A percentile compares a stretch with the other conserved stretches of the same genome.
Evolutionary conservation across 345 rosid species (phyloP).

Genomic region (Viola odorata): DNA sequence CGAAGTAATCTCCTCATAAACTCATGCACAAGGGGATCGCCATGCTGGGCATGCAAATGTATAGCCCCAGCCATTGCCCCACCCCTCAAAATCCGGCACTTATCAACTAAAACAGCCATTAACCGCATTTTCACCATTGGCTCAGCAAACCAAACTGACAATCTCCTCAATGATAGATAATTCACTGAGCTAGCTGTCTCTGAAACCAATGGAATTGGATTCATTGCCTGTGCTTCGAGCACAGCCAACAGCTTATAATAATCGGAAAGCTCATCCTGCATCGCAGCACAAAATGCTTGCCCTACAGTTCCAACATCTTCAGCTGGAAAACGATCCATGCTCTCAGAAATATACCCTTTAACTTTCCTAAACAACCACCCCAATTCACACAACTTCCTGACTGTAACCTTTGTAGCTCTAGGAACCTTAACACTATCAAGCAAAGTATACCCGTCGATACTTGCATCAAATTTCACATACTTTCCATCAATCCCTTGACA

Average conservation of each 20-base stretch:
- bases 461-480: slow-evolving; percentile 56
- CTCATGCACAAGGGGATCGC: slow-evolving; percentile 81
- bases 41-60: slow-evolving; percentile 94
- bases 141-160: slow-evolving; percentile 89
- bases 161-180: slow-evolving; percentile 81
- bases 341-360: slow-evolving; percentile 59
- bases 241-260: slow-evolving; percentile 88
- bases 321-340: slow-evolving; percentile 73
- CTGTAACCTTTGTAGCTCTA: slow-evolving; percentile 59
- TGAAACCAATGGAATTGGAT: slow-evolving; percentile 85
- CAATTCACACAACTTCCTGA: slow-evolving; percentile 81
- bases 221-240: slow-evolving; percentile 81
- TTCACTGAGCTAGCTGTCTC: slow-evolving; percentile 55
- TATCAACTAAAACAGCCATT: slow-evolving; percentile 95
- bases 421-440: slow-evolving; percentile 58
- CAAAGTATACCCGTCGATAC: slow-evolving; percentile 64
- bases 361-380: slow-evolving; percentile 97
- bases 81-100: slow-evolving; percentile 82
- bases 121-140: slow-evolving; percentile 95
- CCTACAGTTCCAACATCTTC: slow-evolving; percentile 89
- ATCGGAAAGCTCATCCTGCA: slow-evolving; percentile 83
- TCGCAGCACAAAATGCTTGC: slow-evolving; percentile 93
- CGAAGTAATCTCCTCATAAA: slow-evolving; percentile 80
- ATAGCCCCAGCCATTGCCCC: slow-evolving; percentile 98
- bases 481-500: slow-evolving; percentile 96